Evolutionary conservation across 805 yeast genomes (phyloP), one percentile per base, ranked within the genome.

Genomic region (Kazachstania martiniae): DNA sequence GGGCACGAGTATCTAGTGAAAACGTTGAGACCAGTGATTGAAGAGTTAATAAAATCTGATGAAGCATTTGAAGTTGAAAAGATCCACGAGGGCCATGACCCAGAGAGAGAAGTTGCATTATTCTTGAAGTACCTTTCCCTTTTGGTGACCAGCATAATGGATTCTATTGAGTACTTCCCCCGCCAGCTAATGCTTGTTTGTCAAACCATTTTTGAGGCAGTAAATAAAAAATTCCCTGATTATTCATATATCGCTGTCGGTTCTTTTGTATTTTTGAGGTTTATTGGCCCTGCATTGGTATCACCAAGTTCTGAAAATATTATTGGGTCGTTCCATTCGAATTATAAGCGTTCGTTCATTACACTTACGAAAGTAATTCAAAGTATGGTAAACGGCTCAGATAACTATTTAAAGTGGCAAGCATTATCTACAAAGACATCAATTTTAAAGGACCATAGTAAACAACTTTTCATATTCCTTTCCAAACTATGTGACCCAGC

Each of bases 201-300:
- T 42, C 60, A 73, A 39, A 68, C 78, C 29, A 73, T 84, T 38
- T 63, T 68, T 56, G 49, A 59, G 23, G 58, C 75, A 33, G 72
- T 82, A 36, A 58, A 65, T 14, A 53, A 56, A 12, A 72, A 71
- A 42, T 78, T 78, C 42, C 80, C 79, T 1, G 74, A 70, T 23
- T 77, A 77, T 26, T 66, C 78, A 26, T 62, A 68, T 17, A 63
- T 74, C 16, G 81, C 91, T 1, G 77, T 85, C 18, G 94, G 95
- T 0, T 84, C 94, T 0, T 87, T 81, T 49, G 63, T 86, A 36
- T 86, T 87, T 46, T 63, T 87, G 42, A 61, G 93, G 35, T 74
- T 78, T 39, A 65, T 78, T 39, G 80, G 91, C 50, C 95, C 96
- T 10, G 93, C 93, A 0, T 75, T 86, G 42, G 85, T 86, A n/a